Base-by-base conservation (phyloP, 805 yeast species). In the Metschnikowia cerradonensis region DNA sequence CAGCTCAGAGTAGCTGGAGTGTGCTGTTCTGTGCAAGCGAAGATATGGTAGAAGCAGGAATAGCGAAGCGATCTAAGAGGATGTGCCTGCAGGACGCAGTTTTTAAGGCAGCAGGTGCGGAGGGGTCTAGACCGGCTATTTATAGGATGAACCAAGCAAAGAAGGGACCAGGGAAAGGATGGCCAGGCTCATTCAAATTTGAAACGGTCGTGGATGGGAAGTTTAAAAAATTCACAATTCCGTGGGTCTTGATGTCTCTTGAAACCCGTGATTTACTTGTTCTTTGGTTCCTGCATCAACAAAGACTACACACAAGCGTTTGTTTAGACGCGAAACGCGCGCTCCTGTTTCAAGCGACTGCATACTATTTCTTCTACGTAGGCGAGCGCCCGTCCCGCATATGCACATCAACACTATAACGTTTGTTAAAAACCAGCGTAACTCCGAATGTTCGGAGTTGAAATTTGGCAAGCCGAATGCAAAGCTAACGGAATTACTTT, bases 91-190 rank as follows among this genome's bases (percentile, higher is more conserved):
- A 44, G 47, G 40, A 44, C 32, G 41, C 41, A 36, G 31, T 10
- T 20, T n/a, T 20, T n/a, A 22, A 40, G 34, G 43, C 30, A n/a
- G 40, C 17, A 35, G 20, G 47, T 34, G 47, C 47, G 47, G 40
- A 36, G n/a, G 41, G 32, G 39, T 23, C 47, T 44, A 44, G 47
- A 44, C 32, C 47, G 33, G 47, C 41, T 44, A 35, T 23, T 44
- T 35, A 11, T 35, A 17, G 40, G 31, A 7, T 10, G 6, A 2
- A 10, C 20, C 19, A 5, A 7, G 7, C 20, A 11, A 11, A 20
- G 11, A n/a, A 14, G 15, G 8, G 35, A n/a, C 3, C 15, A 23
- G 10, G 19, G 30, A 13, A n/a, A 17, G 6, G 14, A 10, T 3
- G 14, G 19, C 31, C 32, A 6, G 23, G 2, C 0, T 20, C 23